These are phyloP conservation scores for Auricularia heimuer DNA, from an alignment of 768 basidiomycete species.

Conservation along the genomic window DNA sequence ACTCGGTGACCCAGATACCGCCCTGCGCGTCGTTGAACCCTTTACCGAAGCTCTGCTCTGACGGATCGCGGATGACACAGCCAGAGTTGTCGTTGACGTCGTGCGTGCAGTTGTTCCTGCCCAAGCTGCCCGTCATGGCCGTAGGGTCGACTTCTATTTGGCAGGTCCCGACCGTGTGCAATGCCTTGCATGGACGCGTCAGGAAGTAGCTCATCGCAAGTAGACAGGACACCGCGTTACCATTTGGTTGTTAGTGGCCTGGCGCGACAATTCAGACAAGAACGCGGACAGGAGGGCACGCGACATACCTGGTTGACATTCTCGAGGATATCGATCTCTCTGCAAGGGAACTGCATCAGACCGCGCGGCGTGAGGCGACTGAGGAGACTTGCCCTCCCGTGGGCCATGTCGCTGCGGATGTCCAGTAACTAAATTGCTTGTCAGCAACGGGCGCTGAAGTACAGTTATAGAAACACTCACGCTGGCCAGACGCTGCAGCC, in stretches of 20 bases:
- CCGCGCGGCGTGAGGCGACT: not conserved
- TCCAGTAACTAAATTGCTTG: not conserved
- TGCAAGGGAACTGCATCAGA: not conserved
- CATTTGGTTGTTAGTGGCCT: not conserved
- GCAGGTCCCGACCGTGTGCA: not conserved
- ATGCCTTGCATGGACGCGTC: not conserved
- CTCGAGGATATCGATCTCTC: not conserved
- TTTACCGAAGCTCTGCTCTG: slow-evolving; percentile 48
- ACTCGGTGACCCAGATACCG: slow-evolving; percentile 69
- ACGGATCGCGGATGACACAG: slow-evolving; percentile 51
- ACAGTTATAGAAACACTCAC: not conserved
- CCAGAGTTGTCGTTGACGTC: slow-evolving; percentile 39
- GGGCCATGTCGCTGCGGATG: not conserved
- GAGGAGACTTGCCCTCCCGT: not conserved
- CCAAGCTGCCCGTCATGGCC: not conserved
- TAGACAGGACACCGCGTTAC: not conserved
- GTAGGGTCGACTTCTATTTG: not conserved
- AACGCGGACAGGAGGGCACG: not conserved
- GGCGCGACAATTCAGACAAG: not conserved
- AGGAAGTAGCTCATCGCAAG: not conserved
- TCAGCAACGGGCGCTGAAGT: not conserved
- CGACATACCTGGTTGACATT: not conserved
- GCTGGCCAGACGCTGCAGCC: not conserved
- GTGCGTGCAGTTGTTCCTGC: not conserved
- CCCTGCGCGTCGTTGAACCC: slow-evolving; percentile 58